A percentile compares a stretch with the other conserved stretches of the same genome.
These are phyloP conservation scores for Exophiala bonariae DNA, from an alignment of 2,329 filamentous ascomycete genomes.

Conservation along the genomic window DNA sequence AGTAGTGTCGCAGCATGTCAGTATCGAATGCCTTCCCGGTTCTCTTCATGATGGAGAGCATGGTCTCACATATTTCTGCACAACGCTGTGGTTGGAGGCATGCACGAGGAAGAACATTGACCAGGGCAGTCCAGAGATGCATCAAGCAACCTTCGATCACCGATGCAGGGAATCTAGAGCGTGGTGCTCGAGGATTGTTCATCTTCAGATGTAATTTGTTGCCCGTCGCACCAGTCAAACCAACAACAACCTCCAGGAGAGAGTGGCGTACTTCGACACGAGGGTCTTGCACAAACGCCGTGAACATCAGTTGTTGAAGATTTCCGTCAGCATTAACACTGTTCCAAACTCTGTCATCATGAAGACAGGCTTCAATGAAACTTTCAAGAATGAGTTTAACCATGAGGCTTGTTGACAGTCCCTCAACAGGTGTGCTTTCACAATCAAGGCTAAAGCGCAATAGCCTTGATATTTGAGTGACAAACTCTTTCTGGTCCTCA, in stretches of 20 bases:
- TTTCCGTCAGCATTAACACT: constrained; percentile 18
- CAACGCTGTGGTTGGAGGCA: constrained; percentile 38
- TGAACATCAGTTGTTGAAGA: constrained; percentile 18
- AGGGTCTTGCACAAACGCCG: constrained; percentile 36
- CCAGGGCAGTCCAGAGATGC: constrained; percentile 47
- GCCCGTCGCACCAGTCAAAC: constrained; percentile 22
- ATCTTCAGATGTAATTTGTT: constrained; percentile 23
- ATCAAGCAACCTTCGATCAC: constrained; percentile 34
- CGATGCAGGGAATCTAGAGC: constrained; percentile 24
- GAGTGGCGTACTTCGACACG: constrained; percentile 23
- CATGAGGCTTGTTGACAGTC: constrained; percentile 15
- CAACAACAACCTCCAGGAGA: constrained; percentile 24
- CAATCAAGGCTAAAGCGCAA: constrained; percentile 20
- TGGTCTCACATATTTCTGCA: constrained; percentile 48
- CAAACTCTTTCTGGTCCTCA: constrained; percentile 30
- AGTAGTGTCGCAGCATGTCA: constrained; percentile 41
- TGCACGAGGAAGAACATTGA: constrained; percentile 41
- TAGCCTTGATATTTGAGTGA: constrained; percentile 17
- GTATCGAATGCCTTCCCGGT: constrained; percentile 40
- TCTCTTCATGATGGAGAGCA: constrained; percentile 43
- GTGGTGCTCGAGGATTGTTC: constrained; percentile 22
- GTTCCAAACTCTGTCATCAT: constrained; percentile 48
- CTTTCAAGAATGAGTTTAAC: constrained; percentile 40
- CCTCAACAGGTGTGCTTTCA: constrained; percentile 4
- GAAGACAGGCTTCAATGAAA: constrained; percentile 50